Evolutionary conservation across 2,329 filamentous ascomycete species (phyloP).

Genomic region (Boeremia exigua): DNA sequence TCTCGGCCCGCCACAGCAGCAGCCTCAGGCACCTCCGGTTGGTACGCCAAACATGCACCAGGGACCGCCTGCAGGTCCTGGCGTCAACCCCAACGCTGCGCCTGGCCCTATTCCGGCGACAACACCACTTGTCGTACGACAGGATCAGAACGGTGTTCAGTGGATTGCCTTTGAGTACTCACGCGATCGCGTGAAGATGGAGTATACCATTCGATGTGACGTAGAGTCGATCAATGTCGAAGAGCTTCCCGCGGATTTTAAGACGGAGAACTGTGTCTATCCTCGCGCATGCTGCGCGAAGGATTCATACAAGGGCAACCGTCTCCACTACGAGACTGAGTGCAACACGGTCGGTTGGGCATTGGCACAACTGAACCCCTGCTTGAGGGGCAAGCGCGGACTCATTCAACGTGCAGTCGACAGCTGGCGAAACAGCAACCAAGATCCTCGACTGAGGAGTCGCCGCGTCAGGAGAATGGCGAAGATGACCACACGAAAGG

Average conservation of each 20-base stretch:
- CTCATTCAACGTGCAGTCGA: slow-evolving; percentile 97
- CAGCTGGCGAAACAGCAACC: slow-evolving; percentile 99
- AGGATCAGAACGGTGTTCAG: slow-evolving; percentile 95
- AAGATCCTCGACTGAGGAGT: slow-evolving; percentile 89
- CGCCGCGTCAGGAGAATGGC: slow-evolving; percentile 92
- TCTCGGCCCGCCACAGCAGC: slow-evolving; percentile 48
- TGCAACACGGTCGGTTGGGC: slow-evolving; percentile 99
- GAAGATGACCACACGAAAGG: slow-evolving; percentile 90
- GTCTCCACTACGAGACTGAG: slow-evolving; percentile 95
- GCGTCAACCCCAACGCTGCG: slow-evolving; percentile 85
- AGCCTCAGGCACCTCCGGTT: slow-evolving; percentile 49
- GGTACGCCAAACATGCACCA: slow-evolving; percentile 51
- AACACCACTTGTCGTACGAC: slow-evolving; percentile 89
- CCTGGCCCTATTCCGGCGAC: slow-evolving; percentile 97
- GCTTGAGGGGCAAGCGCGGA: slow-evolving; percentile 88
- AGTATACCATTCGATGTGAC: slow-evolving; percentile 97
- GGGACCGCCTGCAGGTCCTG: slow-evolving; percentile 49
- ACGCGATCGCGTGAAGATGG: slow-evolving; percentile 96
- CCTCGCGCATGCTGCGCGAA: slow-evolving; percentile 93
- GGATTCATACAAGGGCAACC: slow-evolving; percentile 95
- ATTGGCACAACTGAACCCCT: slow-evolving; percentile 88
- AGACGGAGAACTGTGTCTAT: slow-evolving; percentile 98
- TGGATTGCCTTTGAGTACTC: slow-evolving; percentile 99
- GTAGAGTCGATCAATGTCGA: slow-evolving; percentile 96
- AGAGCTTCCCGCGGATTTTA: slow-evolving; percentile 84